Evolutionary conservation across 495 filamentous ascomycete genomes (phyloP).

Genomic region (Trichoderma orchidacearum): DNA sequence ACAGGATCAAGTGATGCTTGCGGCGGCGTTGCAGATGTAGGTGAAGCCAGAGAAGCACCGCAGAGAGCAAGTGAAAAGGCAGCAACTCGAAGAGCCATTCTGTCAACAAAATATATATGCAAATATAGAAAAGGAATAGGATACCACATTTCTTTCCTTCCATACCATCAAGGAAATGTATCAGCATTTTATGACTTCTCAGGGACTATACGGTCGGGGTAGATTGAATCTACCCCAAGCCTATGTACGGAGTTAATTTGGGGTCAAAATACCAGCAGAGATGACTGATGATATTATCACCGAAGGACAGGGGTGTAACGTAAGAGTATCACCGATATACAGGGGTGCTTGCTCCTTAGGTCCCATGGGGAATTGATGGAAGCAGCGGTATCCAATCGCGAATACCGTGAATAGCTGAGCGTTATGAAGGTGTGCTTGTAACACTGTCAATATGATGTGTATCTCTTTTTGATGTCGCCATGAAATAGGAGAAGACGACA

Average conservation of each 20-base stretch:
- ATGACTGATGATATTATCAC: not conserved
- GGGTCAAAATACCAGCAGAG: not conserved
- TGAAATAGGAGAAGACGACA: no score
- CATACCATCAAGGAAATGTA: not conserved
- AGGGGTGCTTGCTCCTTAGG: no score
- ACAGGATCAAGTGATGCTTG: slow-evolving; percentile 5
- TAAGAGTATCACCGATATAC: no score
- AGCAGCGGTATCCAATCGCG: no score
- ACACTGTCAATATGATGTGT: no score
- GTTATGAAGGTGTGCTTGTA: no score
- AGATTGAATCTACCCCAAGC: not conserved
- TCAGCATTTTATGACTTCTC: not conserved
- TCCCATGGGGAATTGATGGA: no score
- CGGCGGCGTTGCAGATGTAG: not conserved
- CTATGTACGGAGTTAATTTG: not conserved
- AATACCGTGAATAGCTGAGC: no score
- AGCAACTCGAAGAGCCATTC: not conserved
- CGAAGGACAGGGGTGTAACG: no score
- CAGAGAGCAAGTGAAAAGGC: not conserved
- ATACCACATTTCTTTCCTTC: not conserved
- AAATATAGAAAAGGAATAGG: not conserved
- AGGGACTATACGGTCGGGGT: not conserved
- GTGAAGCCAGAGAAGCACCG: not conserved
- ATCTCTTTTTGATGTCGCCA: no score
- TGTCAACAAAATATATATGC: not conserved